phyloP scores from a whole-genome alignment of 768 basidiomycete species.

The Clitopilus passeckerianus region DNA sequence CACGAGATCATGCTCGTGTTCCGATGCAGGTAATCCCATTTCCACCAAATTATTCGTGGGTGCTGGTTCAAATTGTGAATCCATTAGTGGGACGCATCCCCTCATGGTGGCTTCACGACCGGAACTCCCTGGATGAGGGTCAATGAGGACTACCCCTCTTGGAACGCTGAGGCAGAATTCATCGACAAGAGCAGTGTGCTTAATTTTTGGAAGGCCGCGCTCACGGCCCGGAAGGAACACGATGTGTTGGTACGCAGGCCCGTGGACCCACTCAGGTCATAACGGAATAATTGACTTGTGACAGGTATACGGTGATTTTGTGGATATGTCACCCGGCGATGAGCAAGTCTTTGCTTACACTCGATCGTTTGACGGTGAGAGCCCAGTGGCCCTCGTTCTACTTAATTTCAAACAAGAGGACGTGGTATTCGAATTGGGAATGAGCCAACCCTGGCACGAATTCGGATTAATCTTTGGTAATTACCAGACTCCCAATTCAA shows the following conservation, averaged over 20 bases:
- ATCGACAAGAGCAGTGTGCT: constrained; percentile 47
- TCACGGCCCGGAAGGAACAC: constrained; percentile 47
- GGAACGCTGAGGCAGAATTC: constrained; percentile 51
- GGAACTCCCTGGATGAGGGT: constrained; percentile 73
- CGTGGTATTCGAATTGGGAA: constrained; percentile 2
- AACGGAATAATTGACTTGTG: background rate
- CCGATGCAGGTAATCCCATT: constrained; percentile 54
- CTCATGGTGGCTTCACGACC: constrained; percentile 61
- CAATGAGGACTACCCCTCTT: constrained; percentile 58
- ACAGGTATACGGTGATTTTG: constrained; percentile 61
- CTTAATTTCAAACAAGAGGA: constrained; percentile 36
- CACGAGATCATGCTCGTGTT: constrained; percentile 65
- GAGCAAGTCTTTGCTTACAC: constrained; percentile 52
- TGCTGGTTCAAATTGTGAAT: background rate
- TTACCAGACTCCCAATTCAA: constrained; percentile 12
- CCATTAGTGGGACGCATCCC: constrained; percentile 48
- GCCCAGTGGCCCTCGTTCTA: constrained; percentile 32
- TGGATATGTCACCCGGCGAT: constrained; percentile 38
- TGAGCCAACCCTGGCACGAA: constrained; percentile 4
- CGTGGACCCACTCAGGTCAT: background rate
- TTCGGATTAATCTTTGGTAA: constrained; percentile 24
- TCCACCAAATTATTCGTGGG: background rate
- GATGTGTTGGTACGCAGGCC: constrained; percentile 42
- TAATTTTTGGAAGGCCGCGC: constrained; percentile 55
- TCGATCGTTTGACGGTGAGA: constrained; percentile 26